Conservation (phyloP, 371 early-diverging fungal genomes). For the Rhizopus delemar region DNA sequence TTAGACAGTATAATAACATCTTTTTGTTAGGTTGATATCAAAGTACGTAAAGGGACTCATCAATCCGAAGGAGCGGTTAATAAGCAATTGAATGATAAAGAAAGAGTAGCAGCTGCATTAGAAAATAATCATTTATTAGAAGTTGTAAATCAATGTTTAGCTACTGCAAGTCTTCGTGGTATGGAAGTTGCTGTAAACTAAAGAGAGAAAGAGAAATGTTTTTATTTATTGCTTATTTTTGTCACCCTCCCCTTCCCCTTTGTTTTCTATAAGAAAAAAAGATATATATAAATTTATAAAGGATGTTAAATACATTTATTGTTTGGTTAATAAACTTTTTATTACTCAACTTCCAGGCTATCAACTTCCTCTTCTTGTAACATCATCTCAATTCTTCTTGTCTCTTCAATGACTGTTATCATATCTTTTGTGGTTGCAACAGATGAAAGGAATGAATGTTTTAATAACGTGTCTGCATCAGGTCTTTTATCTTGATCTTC, state of each 20-base stretch:
- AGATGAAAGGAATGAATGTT: conserved; percentile 40
- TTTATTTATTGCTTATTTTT: too few relatives aligned
- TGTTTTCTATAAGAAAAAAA: too few relatives aligned
- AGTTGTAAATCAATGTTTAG: conserved; percentile 91
- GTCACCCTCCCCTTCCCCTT: too few relatives aligned
- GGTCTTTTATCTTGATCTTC: conserved; percentile 49
- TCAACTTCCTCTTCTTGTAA: conserved; percentile 30
- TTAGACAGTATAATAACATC: too few relatives aligned
- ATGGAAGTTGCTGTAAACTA: conserved; percentile 21
- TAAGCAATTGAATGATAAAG: conserved; percentile 99
- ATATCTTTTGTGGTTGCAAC: conserved; percentile 36
- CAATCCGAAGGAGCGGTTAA: conserved; percentile 94
- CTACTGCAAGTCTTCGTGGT: conserved; percentile 57
- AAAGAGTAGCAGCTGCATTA: conserved; percentile 98
- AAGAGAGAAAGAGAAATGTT: neutral
- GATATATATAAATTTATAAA: too few relatives aligned
- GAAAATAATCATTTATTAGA: conserved; percentile 93
- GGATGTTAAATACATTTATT: too few relatives aligned
- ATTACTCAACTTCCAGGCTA: neutral
- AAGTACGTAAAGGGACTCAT: conserved; percentile 93
- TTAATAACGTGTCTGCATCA: conserved; percentile 47
- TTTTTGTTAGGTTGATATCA: conserved; percentile 71
- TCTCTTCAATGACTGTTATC: conserved; percentile 33
- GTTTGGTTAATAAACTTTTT: neutral
- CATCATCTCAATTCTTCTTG: conserved; percentile 32